Percentiles rank a stretch among this genome's conserved stretches.
phyloP scores from a whole-genome alignment of 1,139 yeast species.

The Starmera stellimalicola region DNA sequence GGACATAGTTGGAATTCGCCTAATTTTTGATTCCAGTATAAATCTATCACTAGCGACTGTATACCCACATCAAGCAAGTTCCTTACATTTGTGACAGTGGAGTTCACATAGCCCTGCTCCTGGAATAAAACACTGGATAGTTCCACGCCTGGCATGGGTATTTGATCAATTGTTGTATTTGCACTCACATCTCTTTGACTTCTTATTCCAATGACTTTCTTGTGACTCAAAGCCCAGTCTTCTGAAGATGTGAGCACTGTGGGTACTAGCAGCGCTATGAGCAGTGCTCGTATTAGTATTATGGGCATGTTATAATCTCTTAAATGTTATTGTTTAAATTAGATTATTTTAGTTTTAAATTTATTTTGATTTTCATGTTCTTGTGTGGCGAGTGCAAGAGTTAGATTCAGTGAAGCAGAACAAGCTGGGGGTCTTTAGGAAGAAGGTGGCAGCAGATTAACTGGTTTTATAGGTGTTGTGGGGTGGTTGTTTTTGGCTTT shows the following conservation, averaged over 20 bases:
- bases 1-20: constrained; percentile 68
- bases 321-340: too few species aligned
- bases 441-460: too few species aligned
- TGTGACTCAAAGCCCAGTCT: constrained; percentile 17
- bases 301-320: too few species aligned
- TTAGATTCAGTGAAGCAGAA: too few species aligned
- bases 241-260: constrained; percentile 1
- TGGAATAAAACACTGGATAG: constrained; percentile 43
- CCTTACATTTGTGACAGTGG: constrained; percentile 30
- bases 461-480: too few species aligned
- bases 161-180: constrained; percentile 48
- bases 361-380: too few species aligned
- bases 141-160: constrained; percentile 49
- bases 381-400: too few species aligned
- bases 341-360: too few species aligned
- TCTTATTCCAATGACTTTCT: constrained; percentile 36
- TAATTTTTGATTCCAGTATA: constrained; percentile 52
- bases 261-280: not conserved
- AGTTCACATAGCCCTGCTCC: constrained; percentile 37
- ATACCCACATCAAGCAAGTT: constrained; percentile 41
- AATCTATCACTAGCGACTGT: constrained; percentile 45
- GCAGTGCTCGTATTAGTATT: not conserved
- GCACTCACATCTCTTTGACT: constrained; percentile 63
- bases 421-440: too few species aligned
- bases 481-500: too few species aligned